A percentile compares a stretch with the other conserved stretches of the same genome.
Conservation (phyloP, 805 yeast genomes). For the Brettanomyces sp. region DNA sequence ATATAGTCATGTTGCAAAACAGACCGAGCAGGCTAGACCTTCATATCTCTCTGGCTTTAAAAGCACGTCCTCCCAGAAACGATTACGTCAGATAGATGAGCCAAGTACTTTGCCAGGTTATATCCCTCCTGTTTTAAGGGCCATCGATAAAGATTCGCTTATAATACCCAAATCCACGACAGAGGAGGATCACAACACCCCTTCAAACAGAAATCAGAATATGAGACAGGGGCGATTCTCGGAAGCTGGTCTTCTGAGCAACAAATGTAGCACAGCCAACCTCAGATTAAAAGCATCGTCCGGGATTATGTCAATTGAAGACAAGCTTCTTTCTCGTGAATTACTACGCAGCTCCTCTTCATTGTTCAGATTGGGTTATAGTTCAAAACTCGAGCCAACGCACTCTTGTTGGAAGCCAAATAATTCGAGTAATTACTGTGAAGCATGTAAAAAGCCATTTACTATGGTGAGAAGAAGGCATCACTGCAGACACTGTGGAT, state of each 20-base stretch:
- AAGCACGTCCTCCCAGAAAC: neutral
- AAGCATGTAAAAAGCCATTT: slow-evolving; percentile 18
- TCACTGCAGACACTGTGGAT: slow-evolving; percentile 46
- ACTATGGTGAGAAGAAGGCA: slow-evolving; percentile 29
- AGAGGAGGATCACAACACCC: too few relatives aligned
- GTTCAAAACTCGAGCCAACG: slow-evolving; percentile 32
- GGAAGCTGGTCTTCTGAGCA: neutral
- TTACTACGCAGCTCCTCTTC: neutral
- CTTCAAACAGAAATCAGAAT: neutral
- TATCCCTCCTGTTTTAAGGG: slow-evolving; percentile 45
- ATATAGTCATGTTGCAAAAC: too few relatives aligned
- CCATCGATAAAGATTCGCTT: slow-evolving; percentile 12
- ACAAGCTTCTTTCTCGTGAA: neutral
- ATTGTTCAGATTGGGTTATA: neutral
- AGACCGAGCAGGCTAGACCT: too few relatives aligned
- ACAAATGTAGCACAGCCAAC: neutral
- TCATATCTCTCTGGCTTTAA: too few relatives aligned
- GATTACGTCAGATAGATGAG: slow-evolving; percentile 33
- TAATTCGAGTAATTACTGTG: slow-evolving; percentile 28
- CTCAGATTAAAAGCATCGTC: neutral
- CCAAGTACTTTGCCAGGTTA: slow-evolving; percentile 37
- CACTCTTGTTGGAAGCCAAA: slow-evolving; percentile 47
- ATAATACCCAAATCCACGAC: neutral
- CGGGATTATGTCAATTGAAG: neutral
- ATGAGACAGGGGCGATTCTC: neutral